Conservation (phyloP, 2,329 filamentous ascomycete species). For the Stachybotrys chlorohalonatus region DNA sequence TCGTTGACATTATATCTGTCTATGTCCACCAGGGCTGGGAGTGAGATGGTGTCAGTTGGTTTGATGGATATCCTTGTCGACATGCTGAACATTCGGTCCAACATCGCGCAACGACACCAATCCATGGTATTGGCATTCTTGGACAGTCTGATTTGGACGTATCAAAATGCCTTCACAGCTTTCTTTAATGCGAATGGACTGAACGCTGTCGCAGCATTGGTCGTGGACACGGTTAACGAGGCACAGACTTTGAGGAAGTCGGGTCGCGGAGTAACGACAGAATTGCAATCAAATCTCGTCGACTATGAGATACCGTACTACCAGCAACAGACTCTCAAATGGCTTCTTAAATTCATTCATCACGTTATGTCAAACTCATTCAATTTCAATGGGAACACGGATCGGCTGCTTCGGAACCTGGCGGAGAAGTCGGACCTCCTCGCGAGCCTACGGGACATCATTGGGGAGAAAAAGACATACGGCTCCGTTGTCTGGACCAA, state of each 20-base stretch:
- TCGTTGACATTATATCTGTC: conserved; percentile 78
- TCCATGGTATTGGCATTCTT: conserved; percentile 79
- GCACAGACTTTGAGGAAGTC: conserved; percentile 57
- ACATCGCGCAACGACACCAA: conserved; percentile 73
- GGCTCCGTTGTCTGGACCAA: conserved; percentile 95
- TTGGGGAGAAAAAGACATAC: conserved; percentile 70
- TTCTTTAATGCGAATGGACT: conserved; percentile 77
- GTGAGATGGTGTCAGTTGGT: conserved; percentile 80
- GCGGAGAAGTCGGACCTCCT: conserved; percentile 88
- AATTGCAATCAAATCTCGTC: conserved; percentile 67
- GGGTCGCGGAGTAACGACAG: conserved; percentile 61
- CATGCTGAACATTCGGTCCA: conserved; percentile 73
- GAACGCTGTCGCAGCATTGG: conserved; percentile 81
- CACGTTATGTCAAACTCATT: conserved; percentile 81
- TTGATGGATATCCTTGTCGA: conserved; percentile 86
- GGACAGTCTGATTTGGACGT: conserved; percentile 77
- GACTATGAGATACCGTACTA: conserved; percentile 93
- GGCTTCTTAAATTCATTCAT: conserved; percentile 91
- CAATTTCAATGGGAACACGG: conserved; percentile 67
- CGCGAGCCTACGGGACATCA: conserved; percentile 67
- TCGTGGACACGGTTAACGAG: conserved; percentile 66
- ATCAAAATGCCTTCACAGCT: conserved; percentile 74
- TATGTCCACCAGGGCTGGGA: conserved; percentile 63
- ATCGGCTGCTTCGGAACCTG: conserved; percentile 81
- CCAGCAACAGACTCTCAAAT: conserved; percentile 87